Evolutionary conservation across 2,329 filamentous ascomycete genomes (phyloP), one percentile per base, ranked within the genome.

Genomic region (Arthrobotrys iridis): DNA sequence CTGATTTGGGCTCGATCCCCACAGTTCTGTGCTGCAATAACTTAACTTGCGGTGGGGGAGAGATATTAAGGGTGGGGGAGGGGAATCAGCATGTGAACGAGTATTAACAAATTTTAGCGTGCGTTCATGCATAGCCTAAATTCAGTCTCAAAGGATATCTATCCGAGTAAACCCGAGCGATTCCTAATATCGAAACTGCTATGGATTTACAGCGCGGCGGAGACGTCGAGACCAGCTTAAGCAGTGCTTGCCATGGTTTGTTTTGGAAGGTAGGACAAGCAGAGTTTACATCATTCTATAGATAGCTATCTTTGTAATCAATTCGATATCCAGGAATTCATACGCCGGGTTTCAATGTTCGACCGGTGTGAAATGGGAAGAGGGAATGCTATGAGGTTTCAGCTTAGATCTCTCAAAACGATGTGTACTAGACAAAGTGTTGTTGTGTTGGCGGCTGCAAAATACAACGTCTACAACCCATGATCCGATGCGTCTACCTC

Each of bases 401-500:
- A 8, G 5, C 4, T 28, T 5, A 20, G 46, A 2, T 28, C 24
- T 50, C 13, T 52, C 13, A 4, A 52, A 30, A 41, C 20, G 10
- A 18, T 35, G 35, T 58, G 20, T 7, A 37, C 33, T 37, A 37
- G n/a, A 7, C 33, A 37, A 40, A 24, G 41, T 45, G 57, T 62
- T 60, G 43, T 24, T 43, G 65, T 13, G 65, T 59, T 70, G 55
- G n/a, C 11, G 37, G 1, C 2, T 10, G 24, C 8, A 28, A 64
- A 63, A 71, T 64, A 41, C 66, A 71, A 58, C 66, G 20, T 71
- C 58, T 60, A 71, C 66, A 71, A 71, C 66, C 30, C 50, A 55
- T 5, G 28, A 43, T 20, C 24, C 26, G n/a, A 55, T 20, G 7
- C n/a, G n/a, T n/a, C n/a, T n/a, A n/a, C n/a, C n/a, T n/a, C n/a